A percentile compares a stretch with the other conserved stretches of the same genome.
These are phyloP conservation scores for Marchantia paleacea DNA, from an alignment of 225 moss, liverwort and hornwort species.

Conservation along the genomic window DNA sequence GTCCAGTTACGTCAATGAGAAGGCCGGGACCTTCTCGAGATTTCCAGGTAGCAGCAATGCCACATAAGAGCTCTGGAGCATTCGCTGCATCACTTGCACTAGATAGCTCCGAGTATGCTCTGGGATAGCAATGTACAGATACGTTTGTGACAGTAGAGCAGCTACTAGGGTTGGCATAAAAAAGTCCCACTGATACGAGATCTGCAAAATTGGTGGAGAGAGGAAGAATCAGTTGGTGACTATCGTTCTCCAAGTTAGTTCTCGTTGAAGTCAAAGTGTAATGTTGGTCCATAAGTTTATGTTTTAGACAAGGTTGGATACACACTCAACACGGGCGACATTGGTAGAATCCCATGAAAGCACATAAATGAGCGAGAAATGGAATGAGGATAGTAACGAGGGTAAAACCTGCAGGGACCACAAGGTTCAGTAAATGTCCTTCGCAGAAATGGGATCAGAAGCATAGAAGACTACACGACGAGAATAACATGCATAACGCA, in stretches of 20 bases:
- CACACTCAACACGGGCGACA: too few species aligned
- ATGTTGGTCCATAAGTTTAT: too few species aligned
- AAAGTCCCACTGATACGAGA: conserved; percentile 72
- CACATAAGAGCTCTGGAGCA: conserved; percentile 49
- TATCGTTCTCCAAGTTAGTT: not conserved
- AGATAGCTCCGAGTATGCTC: conserved; percentile 49
- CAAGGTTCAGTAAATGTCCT: not conserved
- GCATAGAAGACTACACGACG: too few species aligned
- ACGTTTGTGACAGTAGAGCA: conserved; percentile 51
- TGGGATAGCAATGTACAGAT: conserved; percentile 63
- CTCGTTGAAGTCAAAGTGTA: not conserved
- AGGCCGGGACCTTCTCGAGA: conserved; percentile 62
- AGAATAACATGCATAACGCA: too few species aligned
- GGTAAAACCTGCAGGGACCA: not conserved
- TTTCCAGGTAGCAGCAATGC: conserved; percentile 37
- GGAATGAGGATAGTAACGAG: not conserved
- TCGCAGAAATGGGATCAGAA: too few species aligned
- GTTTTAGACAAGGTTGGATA: too few species aligned
- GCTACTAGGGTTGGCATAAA: conserved; percentile 53
- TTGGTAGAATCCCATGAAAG: not conserved
- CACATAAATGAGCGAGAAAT: conserved; percentile 1
- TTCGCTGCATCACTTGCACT: conserved; percentile 27
- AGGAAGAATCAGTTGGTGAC: not conserved
- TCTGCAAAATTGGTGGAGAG: conserved; percentile 45
- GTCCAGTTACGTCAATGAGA: conserved; percentile 63